Evolutionary conservation across 2,329 filamentous ascomycete species (phyloP), one percentile per base, ranked within the genome.

Genomic region (Corynespora cassiicola): DNA sequence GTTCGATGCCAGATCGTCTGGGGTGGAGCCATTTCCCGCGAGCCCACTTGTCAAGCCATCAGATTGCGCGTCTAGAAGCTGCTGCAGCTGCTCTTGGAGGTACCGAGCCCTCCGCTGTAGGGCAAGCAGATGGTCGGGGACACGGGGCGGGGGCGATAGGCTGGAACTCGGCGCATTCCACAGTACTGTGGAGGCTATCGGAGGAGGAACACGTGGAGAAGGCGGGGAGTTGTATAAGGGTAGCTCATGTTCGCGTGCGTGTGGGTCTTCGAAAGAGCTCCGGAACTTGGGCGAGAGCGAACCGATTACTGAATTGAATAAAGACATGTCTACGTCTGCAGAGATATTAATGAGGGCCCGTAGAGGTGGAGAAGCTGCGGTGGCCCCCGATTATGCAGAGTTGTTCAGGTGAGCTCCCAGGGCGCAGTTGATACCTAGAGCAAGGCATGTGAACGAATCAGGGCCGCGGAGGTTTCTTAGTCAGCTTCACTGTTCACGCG

Each of bases 41-140:
- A 80, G 60, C 3, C 75, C 76, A 30, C 74, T 72, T 25, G 76
- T 67, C 19, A 85, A 67, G 12, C 76, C 79, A 50, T 82, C 79
- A 20, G 79, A 77, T 59, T 85, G 81, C 7, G 79, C 78, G 61
- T 85, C 81, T 15, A 85, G 75, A 8, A 84, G 66, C 39, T 71
- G 70, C 58, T 85, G 81, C 7, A 85, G 70, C 44, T 80, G 77
- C 35, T 73, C 72, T 54, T 84, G 75, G 7, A 84, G 74, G 47
- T 79, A 68, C 39, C 70, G 73, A 17, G 79, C 73, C 54, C 76
- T 73, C 40, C 78, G 70, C 48, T 77, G 73, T 40, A 81, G 61
- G 18, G 72, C 70, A n/a, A 78, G 58, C 18, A 80, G 65, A 37
- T 75, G 54, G 21, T 71, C 66, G 3, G 66, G 64, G 7, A 68